These are phyloP conservation scores for Laguncularia racemosa DNA, from an alignment of 345 rosid species.

Conservation along the genomic window DNA sequence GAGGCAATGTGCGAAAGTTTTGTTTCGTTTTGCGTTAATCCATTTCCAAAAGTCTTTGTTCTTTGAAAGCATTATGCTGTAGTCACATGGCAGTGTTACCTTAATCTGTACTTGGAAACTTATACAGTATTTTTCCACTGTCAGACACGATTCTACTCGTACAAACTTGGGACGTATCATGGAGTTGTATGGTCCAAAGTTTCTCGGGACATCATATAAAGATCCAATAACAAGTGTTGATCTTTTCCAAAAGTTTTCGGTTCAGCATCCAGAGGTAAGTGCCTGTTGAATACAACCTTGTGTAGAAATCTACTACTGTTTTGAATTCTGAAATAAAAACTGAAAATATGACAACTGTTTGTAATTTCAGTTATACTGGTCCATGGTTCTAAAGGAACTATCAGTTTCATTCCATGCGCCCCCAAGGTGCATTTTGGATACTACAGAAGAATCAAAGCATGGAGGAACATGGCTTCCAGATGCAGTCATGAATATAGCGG, in stretches of 20 bases:
- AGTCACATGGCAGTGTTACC: no score
- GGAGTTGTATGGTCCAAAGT: constrained; percentile 58
- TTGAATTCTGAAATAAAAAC: no score
- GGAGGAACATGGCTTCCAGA: constrained; percentile 79
- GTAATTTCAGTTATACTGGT: constrained; percentile 60
- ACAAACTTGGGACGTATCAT: constrained; percentile 71
- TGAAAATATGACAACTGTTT: not conserved
- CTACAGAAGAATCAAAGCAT: constrained; percentile 35
- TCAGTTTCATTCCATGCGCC: constrained; percentile 42
- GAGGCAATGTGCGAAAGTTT: no score
- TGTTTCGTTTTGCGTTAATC: no score
- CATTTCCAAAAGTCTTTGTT: no score
- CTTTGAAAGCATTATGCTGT: no score
- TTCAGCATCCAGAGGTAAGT: constrained; percentile 58
- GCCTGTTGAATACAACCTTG: not conserved
- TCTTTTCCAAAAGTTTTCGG: constrained; percentile 53
- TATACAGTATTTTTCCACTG: not conserved
- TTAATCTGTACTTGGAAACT: no score
- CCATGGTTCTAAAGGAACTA: constrained; percentile 54
- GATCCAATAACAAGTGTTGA: constrained; percentile 65
- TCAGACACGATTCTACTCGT: constrained; percentile 40
- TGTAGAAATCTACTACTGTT: not conserved
- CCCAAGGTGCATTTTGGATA: constrained; percentile 68
- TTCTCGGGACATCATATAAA: constrained; percentile 63
- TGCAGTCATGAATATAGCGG: constrained; percentile 63